Percentiles rank a stretch among this genome's conserved stretches.
These are phyloP conservation scores for Phyllosticta ampelicida DNA, from an alignment of 2,329 filamentous ascomycete species.

Conservation along the genomic window DNA sequence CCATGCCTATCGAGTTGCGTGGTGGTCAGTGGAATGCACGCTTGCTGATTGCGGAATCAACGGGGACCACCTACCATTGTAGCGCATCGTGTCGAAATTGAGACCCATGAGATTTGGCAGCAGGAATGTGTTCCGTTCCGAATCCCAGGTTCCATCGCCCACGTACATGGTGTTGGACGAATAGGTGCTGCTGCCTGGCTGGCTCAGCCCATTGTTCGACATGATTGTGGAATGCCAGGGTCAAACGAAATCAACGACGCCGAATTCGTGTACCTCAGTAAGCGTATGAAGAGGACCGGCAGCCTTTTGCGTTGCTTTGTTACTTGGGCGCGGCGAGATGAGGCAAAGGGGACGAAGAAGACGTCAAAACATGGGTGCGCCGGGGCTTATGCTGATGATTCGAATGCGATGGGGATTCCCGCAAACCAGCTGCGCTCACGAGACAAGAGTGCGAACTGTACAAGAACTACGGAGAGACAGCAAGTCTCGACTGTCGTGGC, in stretches of 20 bases:
- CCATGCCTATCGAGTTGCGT: constrained; percentile 54
- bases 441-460: neutral
- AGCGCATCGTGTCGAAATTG: constrained; percentile 72
- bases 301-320: neutral
- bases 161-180: constrained; percentile 63
- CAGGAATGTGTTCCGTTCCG: constrained; percentile 63
- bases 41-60: neutral
- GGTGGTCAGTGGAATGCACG: neutral
- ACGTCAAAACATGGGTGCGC: neutral
- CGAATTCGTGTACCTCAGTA: neutral
- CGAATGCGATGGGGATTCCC: neutral
- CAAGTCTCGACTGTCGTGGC: constrained; percentile 5
- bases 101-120: constrained; percentile 66
- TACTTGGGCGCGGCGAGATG: neutral
- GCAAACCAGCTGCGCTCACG: neutral
- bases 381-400: neutral
- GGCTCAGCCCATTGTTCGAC: constrained; percentile 50
- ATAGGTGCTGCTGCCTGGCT: constrained; percentile 63
- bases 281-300: neutral
- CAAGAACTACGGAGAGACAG: constrained; percentile 1
- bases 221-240: constrained; percentile 28
- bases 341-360: neutral
- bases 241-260: neutral
- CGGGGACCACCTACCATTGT: constrained; percentile 53
- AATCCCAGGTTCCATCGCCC: constrained; percentile 77